Base-by-base conservation (phyloP, 495 filamentous ascomycete species). In the Chlorociboria aeruginascens region DNA sequence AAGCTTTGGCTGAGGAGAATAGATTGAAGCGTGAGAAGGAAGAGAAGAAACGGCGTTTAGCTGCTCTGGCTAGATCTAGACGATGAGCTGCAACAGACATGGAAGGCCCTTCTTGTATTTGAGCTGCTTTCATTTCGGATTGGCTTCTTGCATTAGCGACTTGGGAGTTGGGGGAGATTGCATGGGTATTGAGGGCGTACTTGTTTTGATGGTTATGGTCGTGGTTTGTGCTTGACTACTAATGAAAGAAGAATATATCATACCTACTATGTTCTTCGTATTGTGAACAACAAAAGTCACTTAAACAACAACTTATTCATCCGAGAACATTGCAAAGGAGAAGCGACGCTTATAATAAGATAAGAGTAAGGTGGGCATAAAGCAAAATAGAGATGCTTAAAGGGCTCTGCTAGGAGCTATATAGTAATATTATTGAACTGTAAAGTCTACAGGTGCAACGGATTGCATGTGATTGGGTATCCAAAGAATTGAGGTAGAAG, bases 1-100 rank as follows among this genome's bases (percentile, higher is more conserved):
- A 59, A 36, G 58, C 58, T 48, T 46, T 56, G 32, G 60, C 64
- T 35, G 70, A 76, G 50, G 63, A 73, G 56, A 57, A 55, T 47
- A 40, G 46, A 29, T 45, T 54, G 11, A 59, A 62, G 51, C 44
- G 52, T 8, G 54, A 59, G 49, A 59, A 59, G 33, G 56, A 54
- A 29, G 59, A 60, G 49, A 62, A 62, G 48, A 48, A 53, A 32
- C 45, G 53, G 32, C 46, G 44, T 43, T 40, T 61, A 8, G 32
- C 38, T 13, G 58, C 55, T 38, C 45, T 61, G 58, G 58, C 58
- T 0, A 56, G 50, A 20, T 10, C 48, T 25, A 38, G 48, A 40
- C 50, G 56, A 41, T 59, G 31, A 44, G 7, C 20, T 10, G 8
- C 12, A 14, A 25, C 12, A 9, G 48, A 32, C 10, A 29, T 9